These are phyloP conservation scores for Porphyridium purpureum DNA, from an alignment of 23 red algal genomes.

Conservation along the genomic window DNA sequence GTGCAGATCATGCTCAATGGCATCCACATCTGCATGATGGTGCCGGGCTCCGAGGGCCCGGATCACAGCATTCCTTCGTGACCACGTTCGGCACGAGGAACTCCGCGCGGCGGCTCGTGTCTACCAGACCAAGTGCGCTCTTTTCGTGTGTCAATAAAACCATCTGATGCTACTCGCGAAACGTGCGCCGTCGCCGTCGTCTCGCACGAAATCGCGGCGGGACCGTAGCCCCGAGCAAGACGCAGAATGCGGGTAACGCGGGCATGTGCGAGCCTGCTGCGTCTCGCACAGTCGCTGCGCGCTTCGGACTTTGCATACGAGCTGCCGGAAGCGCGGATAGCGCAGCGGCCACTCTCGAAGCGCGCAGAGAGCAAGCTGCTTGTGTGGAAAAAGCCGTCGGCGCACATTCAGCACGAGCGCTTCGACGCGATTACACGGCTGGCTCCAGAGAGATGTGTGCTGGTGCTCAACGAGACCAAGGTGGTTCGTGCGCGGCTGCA, in stretches of 20 bases:
- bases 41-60: conserved; percentile 50
- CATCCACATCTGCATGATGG: conserved; percentile 76
- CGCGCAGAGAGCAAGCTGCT: conserved; percentile 56
- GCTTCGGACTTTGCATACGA: conserved; percentile 52
- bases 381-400: too few species aligned
- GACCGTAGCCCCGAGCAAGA: too few species aligned
- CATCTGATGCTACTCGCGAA: too few species aligned
- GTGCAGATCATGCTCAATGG: conserved; percentile 76
- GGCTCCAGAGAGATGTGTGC: conserved; percentile 18
- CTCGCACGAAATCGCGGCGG: too few species aligned
- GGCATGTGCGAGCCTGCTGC: too few species aligned
- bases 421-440: conserved; percentile 45
- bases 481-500: conserved; percentile 63
- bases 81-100: too few species aligned
- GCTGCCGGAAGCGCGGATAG: conserved; percentile 45
- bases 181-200: too few species aligned
- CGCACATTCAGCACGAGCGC: neutral
- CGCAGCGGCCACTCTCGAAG: conserved; percentile 25
- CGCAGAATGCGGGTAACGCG: too few species aligned
- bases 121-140: too few species aligned
- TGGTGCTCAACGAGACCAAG: conserved; percentile 50
- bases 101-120: too few species aligned
- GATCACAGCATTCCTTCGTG: conserved; percentile 4
- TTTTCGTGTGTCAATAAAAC: too few species aligned
- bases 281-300: conserved; percentile 14